These are phyloP conservation scores for Vigna angularis DNA, from an alignment of 306 rosid genomes.

Conservation along the genomic window DNA sequence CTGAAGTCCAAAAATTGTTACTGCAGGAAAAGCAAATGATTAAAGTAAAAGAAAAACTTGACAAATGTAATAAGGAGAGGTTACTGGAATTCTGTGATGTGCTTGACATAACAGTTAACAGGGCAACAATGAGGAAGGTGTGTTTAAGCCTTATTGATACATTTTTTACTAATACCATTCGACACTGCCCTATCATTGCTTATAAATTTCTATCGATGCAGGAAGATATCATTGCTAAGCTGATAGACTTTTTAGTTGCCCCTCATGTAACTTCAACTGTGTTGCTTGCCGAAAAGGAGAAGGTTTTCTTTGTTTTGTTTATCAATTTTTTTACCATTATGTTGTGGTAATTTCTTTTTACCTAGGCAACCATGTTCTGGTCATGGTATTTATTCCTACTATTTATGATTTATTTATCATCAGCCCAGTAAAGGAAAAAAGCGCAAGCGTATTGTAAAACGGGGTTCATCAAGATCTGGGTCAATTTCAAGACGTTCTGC, in stretches of 20 bases:
- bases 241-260: slow-evolving; percentile 81
- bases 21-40: slow-evolving; percentile 89
- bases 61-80: slow-evolving; percentile 90
- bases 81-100: slow-evolving; percentile 87
- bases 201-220: slow-evolving; percentile 50
- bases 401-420: slow-evolving; percentile 34
- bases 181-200: slow-evolving; percentile 2
- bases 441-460: slow-evolving; percentile 70
- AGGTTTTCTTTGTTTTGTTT: slow-evolving; percentile 54
- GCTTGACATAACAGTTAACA: slow-evolving; percentile 70
- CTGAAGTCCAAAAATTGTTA: slow-evolving; percentile 27
- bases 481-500: slow-evolving; percentile 63
- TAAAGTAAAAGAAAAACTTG: slow-evolving; percentile 89
- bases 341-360: slow-evolving; percentile 8
- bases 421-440: slow-evolving; percentile 75
- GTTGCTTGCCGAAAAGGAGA: slow-evolving; percentile 80
- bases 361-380: background rate
- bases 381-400: slow-evolving; percentile 35
- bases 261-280: slow-evolving; percentile 81
- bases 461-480: slow-evolving; percentile 68
- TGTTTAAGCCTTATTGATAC: slow-evolving; percentile 43
- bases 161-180: slow-evolving; percentile 16
- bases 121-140: slow-evolving; percentile 85
- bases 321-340: background rate
- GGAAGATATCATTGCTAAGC: slow-evolving; percentile 86